A percentile compares a stretch with the other conserved stretches of the same genome.
These are phyloP conservation scores for Alternaria sp. DNA, from an alignment of 2,329 filamentous ascomycete genomes.

Conservation along the genomic window DNA sequence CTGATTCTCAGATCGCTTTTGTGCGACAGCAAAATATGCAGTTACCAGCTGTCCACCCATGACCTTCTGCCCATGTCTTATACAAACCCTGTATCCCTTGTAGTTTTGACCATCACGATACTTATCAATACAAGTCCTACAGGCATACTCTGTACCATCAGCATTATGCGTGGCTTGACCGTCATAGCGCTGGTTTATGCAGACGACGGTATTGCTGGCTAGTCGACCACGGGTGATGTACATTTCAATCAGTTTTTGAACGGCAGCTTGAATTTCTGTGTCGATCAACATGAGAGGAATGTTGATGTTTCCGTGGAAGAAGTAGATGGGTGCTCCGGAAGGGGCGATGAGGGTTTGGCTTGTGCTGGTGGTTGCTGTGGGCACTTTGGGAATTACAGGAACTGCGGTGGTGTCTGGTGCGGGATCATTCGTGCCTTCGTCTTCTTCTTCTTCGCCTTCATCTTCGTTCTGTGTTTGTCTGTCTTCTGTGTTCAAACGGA, in stretches of 20 bases:
- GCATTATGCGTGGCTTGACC: background rate
- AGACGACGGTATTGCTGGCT: background rate
- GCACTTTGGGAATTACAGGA: background rate
- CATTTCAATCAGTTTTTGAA: background rate
- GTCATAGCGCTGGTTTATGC: background rate
- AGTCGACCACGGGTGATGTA: background rate
- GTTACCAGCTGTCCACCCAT: background rate
- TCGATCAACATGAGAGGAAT: background rate
- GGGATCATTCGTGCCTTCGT: background rate
- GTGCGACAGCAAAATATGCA: background rate
- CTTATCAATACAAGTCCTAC: background rate
- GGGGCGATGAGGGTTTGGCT: background rate
- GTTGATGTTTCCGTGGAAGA: background rate
- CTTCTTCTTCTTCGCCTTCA: background rate
- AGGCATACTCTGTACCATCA: background rate
- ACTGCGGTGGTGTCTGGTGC: background rate
- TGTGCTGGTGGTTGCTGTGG: background rate
- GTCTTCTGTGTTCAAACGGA: background rate
- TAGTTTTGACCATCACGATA: background rate
- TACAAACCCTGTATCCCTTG: background rate
- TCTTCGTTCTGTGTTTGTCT: background rate
- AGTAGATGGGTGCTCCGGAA: background rate
- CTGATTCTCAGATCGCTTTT: background rate
- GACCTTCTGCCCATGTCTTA: background rate
- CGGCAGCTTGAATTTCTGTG: background rate